A percentile compares a stretch with the other conserved stretches of the same genome.
Evolutionary conservation across 2,329 filamentous ascomycete genomes (phyloP).

Genomic region (Alternaria panax): DNA sequence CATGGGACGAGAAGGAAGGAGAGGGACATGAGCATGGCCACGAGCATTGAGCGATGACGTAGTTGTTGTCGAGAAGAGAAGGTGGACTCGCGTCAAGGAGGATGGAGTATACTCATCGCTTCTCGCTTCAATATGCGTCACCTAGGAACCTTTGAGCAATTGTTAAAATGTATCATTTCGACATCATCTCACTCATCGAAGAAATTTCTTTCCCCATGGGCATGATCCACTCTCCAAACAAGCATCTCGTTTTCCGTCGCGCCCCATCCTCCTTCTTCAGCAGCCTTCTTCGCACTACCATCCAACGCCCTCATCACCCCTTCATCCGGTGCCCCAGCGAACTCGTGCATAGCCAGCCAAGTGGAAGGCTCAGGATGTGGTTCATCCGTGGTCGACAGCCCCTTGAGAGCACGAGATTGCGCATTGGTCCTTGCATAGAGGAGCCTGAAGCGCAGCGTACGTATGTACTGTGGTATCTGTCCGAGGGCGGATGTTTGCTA

Average conservation of each 20-base stretch:
- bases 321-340: constrained; percentile 18
- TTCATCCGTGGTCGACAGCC: constrained; percentile 33
- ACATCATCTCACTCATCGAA: constrained; percentile 8
- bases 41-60: not conserved
- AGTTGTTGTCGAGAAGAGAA: not conserved
- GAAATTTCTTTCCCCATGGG: constrained; percentile 6
- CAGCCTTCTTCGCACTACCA: not conserved
- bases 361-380: constrained; percentile 33
- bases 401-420: constrained; percentile 39
- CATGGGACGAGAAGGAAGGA: constrained; percentile 12
- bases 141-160: no score
- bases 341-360: constrained; percentile 41
- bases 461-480: constrained; percentile 26
- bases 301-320: constrained; percentile 20
- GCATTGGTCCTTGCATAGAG: constrained; percentile 41
- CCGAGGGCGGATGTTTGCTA: constrained; percentile 26
- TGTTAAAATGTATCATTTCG: no score
- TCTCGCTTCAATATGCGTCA: no score
- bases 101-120: not conserved
- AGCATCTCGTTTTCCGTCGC: not conserved
- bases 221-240: constrained; percentile 8
- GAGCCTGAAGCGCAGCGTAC: constrained; percentile 33
- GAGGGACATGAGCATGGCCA: constrained; percentile 12
- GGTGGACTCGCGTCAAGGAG: not conserved
- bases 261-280: not conserved